Evolutionary conservation across 495 filamentous ascomycete genomes (phyloP).

Genomic region (Podospora pseudopauciseta): DNA sequence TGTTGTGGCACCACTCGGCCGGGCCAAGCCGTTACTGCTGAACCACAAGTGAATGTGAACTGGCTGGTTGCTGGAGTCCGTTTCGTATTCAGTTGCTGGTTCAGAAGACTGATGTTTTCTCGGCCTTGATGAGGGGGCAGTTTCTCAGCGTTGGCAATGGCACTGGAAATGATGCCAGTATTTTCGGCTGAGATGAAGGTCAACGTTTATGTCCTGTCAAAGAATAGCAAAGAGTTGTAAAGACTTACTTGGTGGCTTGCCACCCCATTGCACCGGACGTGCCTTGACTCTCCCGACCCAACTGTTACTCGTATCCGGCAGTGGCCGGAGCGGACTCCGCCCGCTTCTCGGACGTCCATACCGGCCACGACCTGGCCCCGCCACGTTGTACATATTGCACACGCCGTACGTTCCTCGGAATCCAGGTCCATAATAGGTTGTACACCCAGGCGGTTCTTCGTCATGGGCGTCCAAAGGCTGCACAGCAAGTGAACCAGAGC

Average conservation of each 20-base stretch:
- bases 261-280: constrained; percentile 41
- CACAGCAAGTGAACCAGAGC: constrained; percentile 24
- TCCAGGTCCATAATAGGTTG: not conserved
- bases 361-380: constrained; percentile 75
- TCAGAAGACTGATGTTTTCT: constrained; percentile 72
- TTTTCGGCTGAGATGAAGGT: constrained; percentile 40
- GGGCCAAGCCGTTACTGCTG: constrained; percentile 50
- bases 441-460: constrained; percentile 34
- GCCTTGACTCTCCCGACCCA: constrained; percentile 49
- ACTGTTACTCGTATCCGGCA: constrained; percentile 51
- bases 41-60: constrained; percentile 88
- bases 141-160: constrained; percentile 85
- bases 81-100: constrained; percentile 61
- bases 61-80: constrained; percentile 65
- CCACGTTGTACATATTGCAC: constrained; percentile 49
- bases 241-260: constrained; percentile 40
- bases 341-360: constrained; percentile 63
- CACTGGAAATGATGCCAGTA: constrained; percentile 78
- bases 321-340: constrained; percentile 60
- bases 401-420: not conserved
- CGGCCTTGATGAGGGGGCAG: constrained; percentile 57
- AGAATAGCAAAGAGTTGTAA: not conserved
- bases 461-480: constrained; percentile 31
- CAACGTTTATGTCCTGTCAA: not conserved
- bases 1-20: constrained; percentile 26